phyloP scores from a whole-genome alignment of 2,329 filamentous ascomycete genomes.

The Cladophialophora immunda region DNA sequence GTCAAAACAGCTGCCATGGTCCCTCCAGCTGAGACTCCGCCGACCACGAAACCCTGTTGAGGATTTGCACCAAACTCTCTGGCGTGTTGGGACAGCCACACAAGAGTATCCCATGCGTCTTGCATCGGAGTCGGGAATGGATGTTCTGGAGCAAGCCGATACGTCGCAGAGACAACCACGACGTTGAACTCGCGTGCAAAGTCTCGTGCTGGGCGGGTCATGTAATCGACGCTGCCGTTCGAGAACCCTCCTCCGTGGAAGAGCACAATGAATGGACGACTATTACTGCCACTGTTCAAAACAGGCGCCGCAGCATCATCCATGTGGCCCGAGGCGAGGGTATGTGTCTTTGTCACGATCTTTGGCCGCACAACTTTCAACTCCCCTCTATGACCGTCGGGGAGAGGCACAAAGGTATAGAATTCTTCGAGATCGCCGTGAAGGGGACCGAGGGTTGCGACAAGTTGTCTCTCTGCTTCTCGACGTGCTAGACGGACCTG shows the following conservation, averaged over 20 bases:
- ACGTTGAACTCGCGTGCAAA: slow-evolving; percentile 12
- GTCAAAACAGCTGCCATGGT: slow-evolving; percentile 51
- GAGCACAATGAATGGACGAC: slow-evolving; percentile 14
- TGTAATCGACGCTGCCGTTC: slow-evolving; percentile 15
- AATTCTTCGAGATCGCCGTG: slow-evolving; percentile 11
- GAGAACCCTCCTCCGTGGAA: slow-evolving; percentile 24
- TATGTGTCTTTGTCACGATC: not conserved
- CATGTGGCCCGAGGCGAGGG: not conserved
- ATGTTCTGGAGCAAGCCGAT: slow-evolving; percentile 43
- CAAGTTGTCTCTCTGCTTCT: slow-evolving; percentile 9
- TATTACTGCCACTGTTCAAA: not conserved
- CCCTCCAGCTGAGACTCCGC: slow-evolving; percentile 57
- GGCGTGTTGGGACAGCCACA: slow-evolving; percentile 14
- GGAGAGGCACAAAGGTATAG: slow-evolving; percentile 14
- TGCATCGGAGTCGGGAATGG: slow-evolving; percentile 40
- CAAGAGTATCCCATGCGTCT: slow-evolving; percentile 41
- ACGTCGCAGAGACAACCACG: slow-evolving; percentile 41
- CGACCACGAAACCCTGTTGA: slow-evolving; percentile 55
- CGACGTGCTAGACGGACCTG: slow-evolving; percentile 13
- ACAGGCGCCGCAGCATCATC: not conserved
- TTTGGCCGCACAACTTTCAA: slow-evolving; percentile 15
- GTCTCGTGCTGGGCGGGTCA: slow-evolving; percentile 6
- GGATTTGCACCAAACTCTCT: slow-evolving; percentile 49
- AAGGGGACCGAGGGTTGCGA: slow-evolving; percentile 12
- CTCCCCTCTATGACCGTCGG: slow-evolving; percentile 11